Percentiles rank a stretch among this genome's conserved stretches.
These are phyloP conservation scores for Rhodotorula sphaerocarpa DNA, from an alignment of 768 basidiomycete genomes.

Conservation along the genomic window DNA sequence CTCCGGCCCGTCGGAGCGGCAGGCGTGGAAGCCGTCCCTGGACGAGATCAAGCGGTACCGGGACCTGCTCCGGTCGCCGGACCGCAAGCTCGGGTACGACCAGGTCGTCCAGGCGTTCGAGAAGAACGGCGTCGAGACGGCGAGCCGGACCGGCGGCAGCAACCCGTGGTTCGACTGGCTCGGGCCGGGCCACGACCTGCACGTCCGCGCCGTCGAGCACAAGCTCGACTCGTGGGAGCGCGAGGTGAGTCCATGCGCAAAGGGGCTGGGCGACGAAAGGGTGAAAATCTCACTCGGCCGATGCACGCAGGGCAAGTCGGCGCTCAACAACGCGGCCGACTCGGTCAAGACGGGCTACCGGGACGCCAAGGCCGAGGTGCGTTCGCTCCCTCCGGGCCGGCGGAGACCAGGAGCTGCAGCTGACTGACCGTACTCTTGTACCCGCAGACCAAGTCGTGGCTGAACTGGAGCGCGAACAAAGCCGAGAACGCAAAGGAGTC, in stretches of 20 bases:
- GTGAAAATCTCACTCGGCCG: not conserved
- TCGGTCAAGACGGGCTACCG: slow-evolving; percentile 6
- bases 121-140: not conserved
- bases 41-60: slow-evolving; percentile 16
- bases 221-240: slow-evolving; percentile 15
- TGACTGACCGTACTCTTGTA: not conserved
- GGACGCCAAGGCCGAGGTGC: slow-evolving; percentile 19
- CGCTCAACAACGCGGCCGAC: slow-evolving; percentile 5
- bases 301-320: slow-evolving; percentile 1
- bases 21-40: slow-evolving; percentile 13
- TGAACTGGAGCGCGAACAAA: slow-evolving; percentile 22
- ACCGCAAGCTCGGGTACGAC: slow-evolving; percentile 6
- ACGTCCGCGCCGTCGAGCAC: not conserved
- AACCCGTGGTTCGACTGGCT: slow-evolving; percentile 26
- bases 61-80: not conserved
- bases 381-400: not conserved
- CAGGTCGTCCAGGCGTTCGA: slow-evolving; percentile 17
- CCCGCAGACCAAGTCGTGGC: slow-evolving; percentile 11
- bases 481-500: slow-evolving; percentile 7
- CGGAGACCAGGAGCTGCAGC: not conserved
- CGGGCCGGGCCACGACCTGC: slow-evolving; percentile 7
- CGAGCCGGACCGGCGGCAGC: not conserved
- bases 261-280: not conserved
- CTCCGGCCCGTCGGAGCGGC: not conserved
- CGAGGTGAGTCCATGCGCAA: slow-evolving; percentile 17